Conservation (phyloP, 108 stramenopile species). For the Epipyxis sp. region DNA sequence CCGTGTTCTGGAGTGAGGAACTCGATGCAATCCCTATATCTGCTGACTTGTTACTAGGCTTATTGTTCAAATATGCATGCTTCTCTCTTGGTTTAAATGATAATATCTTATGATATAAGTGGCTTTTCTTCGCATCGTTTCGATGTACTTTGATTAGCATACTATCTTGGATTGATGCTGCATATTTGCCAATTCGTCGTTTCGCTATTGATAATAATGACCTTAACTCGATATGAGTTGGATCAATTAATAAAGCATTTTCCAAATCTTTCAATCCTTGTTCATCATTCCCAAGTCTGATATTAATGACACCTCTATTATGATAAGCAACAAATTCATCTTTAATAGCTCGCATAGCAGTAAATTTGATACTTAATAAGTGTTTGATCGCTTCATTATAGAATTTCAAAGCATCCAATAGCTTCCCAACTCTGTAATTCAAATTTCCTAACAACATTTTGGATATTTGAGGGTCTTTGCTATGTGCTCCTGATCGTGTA, state of each 20-base stretch:
- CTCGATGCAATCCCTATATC: too few relatives aligned
- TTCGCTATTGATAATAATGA: neutral
- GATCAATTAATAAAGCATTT: neutral
- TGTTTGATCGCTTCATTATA: neutral
- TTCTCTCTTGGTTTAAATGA: too few relatives aligned
- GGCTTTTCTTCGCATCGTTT: neutral
- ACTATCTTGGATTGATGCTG: neutral
- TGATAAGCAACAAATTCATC: slow-evolving; percentile 3
- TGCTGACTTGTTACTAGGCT: too few relatives aligned
- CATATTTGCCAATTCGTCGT: neutral
- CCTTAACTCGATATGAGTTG: neutral
- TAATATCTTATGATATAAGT: too few relatives aligned
- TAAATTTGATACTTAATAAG: neutral
- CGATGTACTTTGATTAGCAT: too few relatives aligned
- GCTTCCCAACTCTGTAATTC: neutral
- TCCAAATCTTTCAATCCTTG: neutral
- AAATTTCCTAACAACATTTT: slow-evolving; percentile 14
- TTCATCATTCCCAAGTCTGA: slow-evolving; percentile 4
- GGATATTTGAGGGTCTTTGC: neutral
- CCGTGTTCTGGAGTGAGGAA: too few relatives aligned
- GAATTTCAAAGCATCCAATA: neutral
- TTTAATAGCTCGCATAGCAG: neutral
- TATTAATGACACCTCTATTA: slow-evolving; percentile 1
- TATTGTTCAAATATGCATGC: too few relatives aligned
- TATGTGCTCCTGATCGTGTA: slow-evolving; percentile 7